phyloP scores from a whole-genome alignment of 257 asterid species.

The Lycium barbarum region DNA sequence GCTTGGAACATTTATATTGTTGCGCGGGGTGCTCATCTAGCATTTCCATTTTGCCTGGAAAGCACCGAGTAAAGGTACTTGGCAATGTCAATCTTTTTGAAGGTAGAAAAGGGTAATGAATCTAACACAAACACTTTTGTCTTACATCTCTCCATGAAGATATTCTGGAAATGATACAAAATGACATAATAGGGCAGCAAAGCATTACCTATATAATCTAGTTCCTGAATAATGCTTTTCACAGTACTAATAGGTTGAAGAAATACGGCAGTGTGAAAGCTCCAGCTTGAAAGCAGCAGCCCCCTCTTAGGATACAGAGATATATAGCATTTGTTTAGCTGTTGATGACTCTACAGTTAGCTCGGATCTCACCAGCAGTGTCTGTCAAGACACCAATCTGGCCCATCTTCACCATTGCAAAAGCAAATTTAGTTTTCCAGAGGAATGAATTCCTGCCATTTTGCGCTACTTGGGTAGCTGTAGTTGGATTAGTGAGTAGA shows the following conservation, averaged over 20 bases:
- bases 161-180: background rate
- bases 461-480: conserved; percentile 42
- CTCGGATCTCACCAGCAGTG: conserved; percentile 60
- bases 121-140: background rate
- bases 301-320: background rate
- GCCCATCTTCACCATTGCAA: conserved; percentile 58
- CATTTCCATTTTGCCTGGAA: background rate
- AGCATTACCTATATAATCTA: background rate
- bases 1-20: background rate
- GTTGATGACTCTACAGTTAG: conserved; percentile 62
- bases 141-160: background rate
- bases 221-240: background rate
- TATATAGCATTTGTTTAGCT: conserved; percentile 1
- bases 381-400: conserved; percentile 52
- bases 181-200: background rate
- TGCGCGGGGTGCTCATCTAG: background rate
- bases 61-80: background rate
- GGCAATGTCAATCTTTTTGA: background rate
- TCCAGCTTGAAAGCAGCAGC: conserved; percentile 16
- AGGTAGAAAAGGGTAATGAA: background rate
- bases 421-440: conserved; percentile 47
- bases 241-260: background rate
- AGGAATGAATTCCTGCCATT: conserved; percentile 39
- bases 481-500: conserved; percentile 38
- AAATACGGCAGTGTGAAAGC: background rate